phyloP scores from a whole-genome alignment of 2,329 filamentous ascomycete genomes.

The Pseudocercospora eumusae region DNA sequence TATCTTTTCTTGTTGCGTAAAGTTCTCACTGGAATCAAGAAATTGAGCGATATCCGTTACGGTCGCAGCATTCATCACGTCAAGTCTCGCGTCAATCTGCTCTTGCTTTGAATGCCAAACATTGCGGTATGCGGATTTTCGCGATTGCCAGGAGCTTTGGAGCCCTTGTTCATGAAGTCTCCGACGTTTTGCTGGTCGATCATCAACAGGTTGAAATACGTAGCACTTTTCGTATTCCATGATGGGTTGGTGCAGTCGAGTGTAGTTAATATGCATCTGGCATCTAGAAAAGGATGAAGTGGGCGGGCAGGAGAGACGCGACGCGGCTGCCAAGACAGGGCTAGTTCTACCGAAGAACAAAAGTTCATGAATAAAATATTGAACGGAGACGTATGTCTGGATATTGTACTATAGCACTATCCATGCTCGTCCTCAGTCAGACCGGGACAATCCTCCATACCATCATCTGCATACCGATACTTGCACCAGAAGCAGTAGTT shows the following conservation, averaged over 20 bases:
- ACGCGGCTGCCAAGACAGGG: neutral
- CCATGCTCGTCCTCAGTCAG: conserved; percentile 80
- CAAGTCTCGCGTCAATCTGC: conserved; percentile 58
- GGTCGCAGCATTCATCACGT: conserved; percentile 44
- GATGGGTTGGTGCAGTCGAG: neutral
- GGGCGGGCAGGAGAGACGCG: neutral
- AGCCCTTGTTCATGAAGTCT: conserved; percentile 38
- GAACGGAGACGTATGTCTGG: too few species aligned
- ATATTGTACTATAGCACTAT: too few species aligned
- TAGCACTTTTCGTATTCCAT: conserved; percentile 56
- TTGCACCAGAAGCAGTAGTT: conserved; percentile 98
- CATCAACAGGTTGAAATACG: conserved; percentile 44
- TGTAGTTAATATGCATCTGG: neutral
- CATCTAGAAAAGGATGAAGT: neutral
- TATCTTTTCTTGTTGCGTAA: conserved; percentile 14
- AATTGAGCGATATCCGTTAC: conserved; percentile 45
- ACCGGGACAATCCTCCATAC: conserved; percentile 77
- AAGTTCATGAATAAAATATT: too few species aligned
- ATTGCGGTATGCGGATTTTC: conserved; percentile 62
- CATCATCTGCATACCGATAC: conserved; percentile 69
- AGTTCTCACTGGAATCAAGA: conserved; percentile 37
- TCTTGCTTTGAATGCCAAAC: conserved; percentile 66
- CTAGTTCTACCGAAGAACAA: too few species aligned
- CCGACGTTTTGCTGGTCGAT: conserved; percentile 46
- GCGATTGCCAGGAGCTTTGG: conserved; percentile 47